Evolutionary conservation across 1,284 basidiomycete genomes (phyloP), one percentile per base, ranked within the genome.

Genomic region (Porogramme epimiltina): DNA sequence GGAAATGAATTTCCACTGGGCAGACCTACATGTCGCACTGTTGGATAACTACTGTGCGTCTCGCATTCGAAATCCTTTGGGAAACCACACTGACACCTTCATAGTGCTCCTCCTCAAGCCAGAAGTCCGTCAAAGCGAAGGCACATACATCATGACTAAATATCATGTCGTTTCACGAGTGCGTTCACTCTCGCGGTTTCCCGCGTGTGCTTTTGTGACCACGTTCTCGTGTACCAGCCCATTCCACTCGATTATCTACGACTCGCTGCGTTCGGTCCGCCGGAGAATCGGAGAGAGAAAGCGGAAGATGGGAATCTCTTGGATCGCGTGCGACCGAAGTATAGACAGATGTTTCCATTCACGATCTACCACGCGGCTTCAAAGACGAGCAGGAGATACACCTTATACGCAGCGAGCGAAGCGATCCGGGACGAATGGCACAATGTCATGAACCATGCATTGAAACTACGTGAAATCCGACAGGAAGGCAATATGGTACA

Each of bases 181-280:
- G 66, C 55, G 81, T 63, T 15, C 11, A 19, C 20, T 23, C 3
- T 37, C 11, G 8, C 19, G 8, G 8, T 6, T 5, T 37, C 34
- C 28, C 8, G 13, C 28, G 13, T 31, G 9, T 37, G 9, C 8
- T 18, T 6, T 9, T 9, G 5, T 37, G 8, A 37, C 8, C 16
- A 5, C 5, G 48, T 47, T 50, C 19, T 47, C 25, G 24, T 10
- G 36, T 10, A 37, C 47, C 51, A 91, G 89, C 89, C 90, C 25
- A 79, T 92, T 44, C 86, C 89, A 3, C 70, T 92, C 2, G 84
- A 87, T 43, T 91, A 84, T 58, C 77, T 92, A n/a, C 81, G 81
- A 10, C 72, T 91, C 9, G 87, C 79, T 16, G 71, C 76, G 20
- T 91, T 91, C 64, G 73, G 77, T 26, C 73, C 78, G 4, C 69